phyloP scores from a whole-genome alignment of 2,329 filamentous ascomycete species.

The Exophiala bonariae region DNA sequence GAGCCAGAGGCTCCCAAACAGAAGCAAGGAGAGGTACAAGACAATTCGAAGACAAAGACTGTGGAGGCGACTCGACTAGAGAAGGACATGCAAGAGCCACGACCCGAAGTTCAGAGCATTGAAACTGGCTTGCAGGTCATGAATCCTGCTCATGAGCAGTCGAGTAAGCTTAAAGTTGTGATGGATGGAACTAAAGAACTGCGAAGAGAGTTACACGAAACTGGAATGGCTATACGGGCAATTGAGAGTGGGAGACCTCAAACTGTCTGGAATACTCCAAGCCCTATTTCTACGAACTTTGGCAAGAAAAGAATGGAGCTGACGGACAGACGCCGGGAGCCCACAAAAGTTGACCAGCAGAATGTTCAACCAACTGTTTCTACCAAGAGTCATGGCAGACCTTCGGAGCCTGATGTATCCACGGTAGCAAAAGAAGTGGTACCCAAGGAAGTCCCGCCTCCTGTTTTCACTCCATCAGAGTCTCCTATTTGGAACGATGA shows the following conservation, averaged over 20 bases:
- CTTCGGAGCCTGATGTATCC: too few relatives aligned
- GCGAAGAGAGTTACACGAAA: constrained; percentile 19
- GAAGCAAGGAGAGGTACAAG: not conserved
- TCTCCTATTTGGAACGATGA: constrained; percentile 24
- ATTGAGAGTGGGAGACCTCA: constrained; percentile 16
- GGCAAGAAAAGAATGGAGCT: constrained; percentile 18
- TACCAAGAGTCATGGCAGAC: not conserved
- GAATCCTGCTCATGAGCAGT: not conserved
- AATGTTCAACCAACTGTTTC: not conserved
- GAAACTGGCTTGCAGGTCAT: not conserved
- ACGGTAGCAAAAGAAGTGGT: not conserved
- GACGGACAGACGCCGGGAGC: constrained; percentile 1
- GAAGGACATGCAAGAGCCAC: too few relatives aligned
- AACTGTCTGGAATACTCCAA: constrained; percentile 17
- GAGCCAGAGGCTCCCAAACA: not conserved
- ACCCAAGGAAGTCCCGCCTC: constrained; percentile 14
- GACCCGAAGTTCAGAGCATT: not conserved
- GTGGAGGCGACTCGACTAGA: too few relatives aligned
- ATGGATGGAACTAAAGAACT: constrained; percentile 21
- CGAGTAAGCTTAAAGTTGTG: constrained; percentile 14
- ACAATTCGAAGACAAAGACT: too few relatives aligned
- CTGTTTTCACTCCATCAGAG: constrained; percentile 14
- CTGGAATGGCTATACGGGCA: constrained; percentile 12
- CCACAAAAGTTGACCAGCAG: not conserved
- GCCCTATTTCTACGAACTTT: constrained; percentile 10